A percentile compares a stretch with the other conserved stretches of the same genome.
These are phyloP conservation scores for Thecaphora thlaspeos DNA, from an alignment of 1,284 basidiomycete species.

Conservation along the genomic window DNA sequence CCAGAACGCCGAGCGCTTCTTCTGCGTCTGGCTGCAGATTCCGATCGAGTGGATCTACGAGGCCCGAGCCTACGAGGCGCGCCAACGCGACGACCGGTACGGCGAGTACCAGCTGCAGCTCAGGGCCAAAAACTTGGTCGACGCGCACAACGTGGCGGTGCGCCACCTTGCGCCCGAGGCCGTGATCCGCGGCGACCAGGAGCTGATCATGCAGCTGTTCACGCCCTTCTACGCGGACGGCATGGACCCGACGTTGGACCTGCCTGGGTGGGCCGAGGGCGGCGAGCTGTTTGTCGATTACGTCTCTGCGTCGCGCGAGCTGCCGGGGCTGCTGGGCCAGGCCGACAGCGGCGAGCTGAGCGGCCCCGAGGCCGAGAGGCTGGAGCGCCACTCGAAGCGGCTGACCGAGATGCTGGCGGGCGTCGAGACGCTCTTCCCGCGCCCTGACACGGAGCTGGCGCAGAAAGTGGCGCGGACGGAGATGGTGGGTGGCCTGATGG, in stretches of 20 bases:
- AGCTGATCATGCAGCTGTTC: slow-evolving; percentile 74
- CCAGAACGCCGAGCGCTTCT: slow-evolving; percentile 68
- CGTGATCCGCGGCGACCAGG: slow-evolving; percentile 74
- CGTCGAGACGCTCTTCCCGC: slow-evolving; percentile 53
- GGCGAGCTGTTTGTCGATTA: slow-evolving; percentile 50
- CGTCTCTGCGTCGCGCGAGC: slow-evolving; percentile 62
- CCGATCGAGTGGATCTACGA: slow-evolving; percentile 84
- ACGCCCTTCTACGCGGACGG: slow-evolving; percentile 66
- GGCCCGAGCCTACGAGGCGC: slow-evolving; percentile 70
- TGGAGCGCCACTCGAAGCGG: slow-evolving; percentile 63
- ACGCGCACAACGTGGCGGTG: slow-evolving; percentile 79
- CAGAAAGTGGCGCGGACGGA: slow-evolving; percentile 70
- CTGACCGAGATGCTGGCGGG: slow-evolving; percentile 65
- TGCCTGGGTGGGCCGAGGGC: slow-evolving; percentile 53
- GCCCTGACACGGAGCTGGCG: slow-evolving; percentile 62
- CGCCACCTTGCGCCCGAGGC: slow-evolving; percentile 85
- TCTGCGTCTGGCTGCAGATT: slow-evolving; percentile 74
- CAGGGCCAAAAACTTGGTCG: slow-evolving; percentile 68
- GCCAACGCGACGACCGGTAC: slow-evolving; percentile 69
- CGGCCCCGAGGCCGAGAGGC: slow-evolving; percentile 10
- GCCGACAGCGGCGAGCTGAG: slow-evolving; percentile 12
- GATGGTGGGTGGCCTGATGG: slow-evolving; percentile 70
- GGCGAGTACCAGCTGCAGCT: slow-evolving; percentile 77
- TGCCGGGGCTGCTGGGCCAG: slow-evolving; percentile 65
- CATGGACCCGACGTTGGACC: slow-evolving; percentile 58